Percentiles rank a stretch among this genome's conserved stretches.
These are phyloP conservation scores for Sugiyamaella smithiae DNA, from an alignment of 805 yeast species.

Conservation along the genomic window DNA sequence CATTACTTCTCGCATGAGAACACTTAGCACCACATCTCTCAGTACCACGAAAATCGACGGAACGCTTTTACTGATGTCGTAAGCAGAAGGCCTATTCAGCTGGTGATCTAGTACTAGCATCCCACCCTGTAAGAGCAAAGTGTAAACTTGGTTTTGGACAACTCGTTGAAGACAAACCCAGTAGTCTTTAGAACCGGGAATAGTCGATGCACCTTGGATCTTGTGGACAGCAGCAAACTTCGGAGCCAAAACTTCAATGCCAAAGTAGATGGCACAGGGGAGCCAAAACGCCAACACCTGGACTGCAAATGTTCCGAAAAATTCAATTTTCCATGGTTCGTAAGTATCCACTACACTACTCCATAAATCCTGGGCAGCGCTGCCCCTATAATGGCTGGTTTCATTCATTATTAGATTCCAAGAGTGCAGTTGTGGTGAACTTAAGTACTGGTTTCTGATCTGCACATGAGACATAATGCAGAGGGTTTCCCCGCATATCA, in stretches of 20 bases:
- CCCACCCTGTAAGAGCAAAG: constrained; percentile 6
- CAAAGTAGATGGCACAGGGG: constrained; percentile 15
- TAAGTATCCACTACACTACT: background rate
- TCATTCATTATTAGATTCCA: no score
- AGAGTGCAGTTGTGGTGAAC: no score
- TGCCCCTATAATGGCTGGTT: no score
- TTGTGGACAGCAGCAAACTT: constrained; percentile 16
- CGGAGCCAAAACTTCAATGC: constrained; percentile 13
- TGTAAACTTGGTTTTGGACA: constrained; percentile 10
- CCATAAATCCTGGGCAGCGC: constrained; percentile 1
- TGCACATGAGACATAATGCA: no score
- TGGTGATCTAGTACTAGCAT: background rate
- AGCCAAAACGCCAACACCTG: constrained; percentile 18
- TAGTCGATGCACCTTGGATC: constrained; percentile 16
- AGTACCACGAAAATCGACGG: constrained; percentile 9
- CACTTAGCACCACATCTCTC: constrained; percentile 8
- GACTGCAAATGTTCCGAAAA: constrained; percentile 5
- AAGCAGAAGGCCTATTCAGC: constrained; percentile 6
- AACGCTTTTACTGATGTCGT: constrained; percentile 1
- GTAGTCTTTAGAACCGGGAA: constrained; percentile 16
- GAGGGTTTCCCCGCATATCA: no score
- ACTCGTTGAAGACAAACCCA: constrained; percentile 13
- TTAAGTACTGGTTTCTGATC: no score
- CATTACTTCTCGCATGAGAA: constrained; percentile 17
- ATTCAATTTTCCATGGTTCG: constrained; percentile 6